A percentile compares a stretch with the other conserved stretches of the same genome.
These are phyloP conservation scores for Globisporangium canariense DNA, from an alignment of 352 stramenopile species.

Conservation along the genomic window DNA sequence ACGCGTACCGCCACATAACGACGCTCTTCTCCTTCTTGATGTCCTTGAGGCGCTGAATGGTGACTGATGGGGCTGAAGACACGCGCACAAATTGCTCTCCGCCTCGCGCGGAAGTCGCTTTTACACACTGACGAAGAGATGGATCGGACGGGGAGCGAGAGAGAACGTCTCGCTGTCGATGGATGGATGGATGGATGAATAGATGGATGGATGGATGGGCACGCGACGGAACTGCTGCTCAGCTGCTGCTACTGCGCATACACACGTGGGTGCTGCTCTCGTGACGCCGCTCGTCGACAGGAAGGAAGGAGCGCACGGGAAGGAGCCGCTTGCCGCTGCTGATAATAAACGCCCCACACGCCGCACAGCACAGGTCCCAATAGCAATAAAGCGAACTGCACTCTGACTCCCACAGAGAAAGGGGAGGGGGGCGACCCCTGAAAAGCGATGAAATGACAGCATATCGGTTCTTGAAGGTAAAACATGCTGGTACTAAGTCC, in stretches of 20 bases:
- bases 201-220: background rate
- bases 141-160: background rate
- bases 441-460: background rate
- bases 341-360: background rate
- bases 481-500: too few relatives aligned
- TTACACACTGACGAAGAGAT: slow-evolving; percentile 2
- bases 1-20: slow-evolving; percentile 17
- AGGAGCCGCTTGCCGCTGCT: background rate
- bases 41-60: slow-evolving; percentile 21
- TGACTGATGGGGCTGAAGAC: background rate
- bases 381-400: background rate
- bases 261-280: background rate
- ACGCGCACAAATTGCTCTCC: slow-evolving; percentile 4
- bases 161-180: background rate
- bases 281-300: slow-evolving; percentile 1
- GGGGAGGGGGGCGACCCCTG: background rate
- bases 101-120: slow-evolving; percentile 5
- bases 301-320: background rate
- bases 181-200: background rate
- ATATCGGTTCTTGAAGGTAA: too few relatives aligned
- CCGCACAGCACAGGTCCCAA: background rate
- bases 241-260: background rate
- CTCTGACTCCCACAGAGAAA: slow-evolving; percentile 5
- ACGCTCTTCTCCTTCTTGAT: slow-evolving; percentile 21
- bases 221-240: too few relatives aligned